A percentile compares a stretch with the other conserved stretches of the same genome.
These are phyloP conservation scores for Claviceps quebecensis DNA, from an alignment of 2,329 filamentous ascomycete genomes.

Conservation along the genomic window DNA sequence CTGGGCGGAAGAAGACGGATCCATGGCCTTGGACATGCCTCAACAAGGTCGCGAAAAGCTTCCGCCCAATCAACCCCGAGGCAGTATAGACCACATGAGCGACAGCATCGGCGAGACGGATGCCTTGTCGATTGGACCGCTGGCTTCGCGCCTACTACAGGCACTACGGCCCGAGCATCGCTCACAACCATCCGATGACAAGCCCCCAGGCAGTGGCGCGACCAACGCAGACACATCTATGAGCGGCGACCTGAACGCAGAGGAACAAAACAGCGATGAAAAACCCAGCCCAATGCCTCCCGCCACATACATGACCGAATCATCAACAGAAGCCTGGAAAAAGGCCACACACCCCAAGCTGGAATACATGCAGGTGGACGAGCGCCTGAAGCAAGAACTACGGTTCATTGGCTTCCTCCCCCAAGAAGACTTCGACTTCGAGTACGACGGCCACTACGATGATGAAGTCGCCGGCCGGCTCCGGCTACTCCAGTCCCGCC, in stretches of 20 bases:
- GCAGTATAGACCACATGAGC: slow-evolving; percentile 72
- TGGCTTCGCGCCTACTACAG: slow-evolving; percentile 69
- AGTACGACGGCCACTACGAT: slow-evolving; percentile 82
- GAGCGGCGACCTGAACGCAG: slow-evolving; percentile 33
- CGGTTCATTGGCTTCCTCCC: slow-evolving; percentile 80
- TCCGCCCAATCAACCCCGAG: slow-evolving; percentile 68
- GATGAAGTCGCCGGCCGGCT: slow-evolving; percentile 88
- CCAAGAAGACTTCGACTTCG: slow-evolving; percentile 46
- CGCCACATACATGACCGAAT: slow-evolving; percentile 68
- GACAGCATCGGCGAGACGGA: slow-evolving; percentile 83
- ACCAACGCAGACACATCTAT: slow-evolving; percentile 40
- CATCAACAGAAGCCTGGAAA: slow-evolving; percentile 63
- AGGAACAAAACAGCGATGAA: slow-evolving; percentile 20
- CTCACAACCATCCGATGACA: slow-evolving; percentile 40
- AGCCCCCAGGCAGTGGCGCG: slow-evolving; percentile 36
- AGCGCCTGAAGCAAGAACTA: slow-evolving; percentile 81
- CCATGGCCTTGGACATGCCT: slow-evolving; percentile 56
- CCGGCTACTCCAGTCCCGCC: slow-evolving; percentile 66
- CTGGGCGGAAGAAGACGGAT: slow-evolving; percentile 88
- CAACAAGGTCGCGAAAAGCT: slow-evolving; percentile 50
- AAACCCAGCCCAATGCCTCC: slow-evolving; percentile 38
- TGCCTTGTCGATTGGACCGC: slow-evolving; percentile 72
- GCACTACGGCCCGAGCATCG: slow-evolving; percentile 66
- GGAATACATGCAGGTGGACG: slow-evolving; percentile 77
- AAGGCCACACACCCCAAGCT: slow-evolving; percentile 60